Evolutionary conservation across 768 basidiomycete genomes (phyloP).

Genomic region (Leccinum variicolor): DNA sequence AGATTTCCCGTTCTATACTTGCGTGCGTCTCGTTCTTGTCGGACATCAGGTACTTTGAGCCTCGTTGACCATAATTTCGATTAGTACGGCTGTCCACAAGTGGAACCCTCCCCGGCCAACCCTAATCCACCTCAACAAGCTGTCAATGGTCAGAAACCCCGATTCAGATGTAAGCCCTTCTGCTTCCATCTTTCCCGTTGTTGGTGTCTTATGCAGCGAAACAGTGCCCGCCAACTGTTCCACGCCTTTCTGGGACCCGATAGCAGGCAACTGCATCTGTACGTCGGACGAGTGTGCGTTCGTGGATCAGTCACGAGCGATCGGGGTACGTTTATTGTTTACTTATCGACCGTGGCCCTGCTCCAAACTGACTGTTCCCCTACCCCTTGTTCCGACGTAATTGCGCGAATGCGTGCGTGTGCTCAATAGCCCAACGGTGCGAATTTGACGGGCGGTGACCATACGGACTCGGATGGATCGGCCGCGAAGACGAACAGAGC

Average conservation of each 20-base stretch:
- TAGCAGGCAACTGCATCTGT: conserved; percentile 63
- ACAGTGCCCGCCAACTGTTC: conserved; percentile 69
- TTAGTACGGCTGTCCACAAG: conserved; percentile 45
- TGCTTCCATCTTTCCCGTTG: conserved; percentile 1
- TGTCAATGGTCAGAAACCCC: conserved; percentile 34
- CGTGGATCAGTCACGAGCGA: conserved; percentile 57
- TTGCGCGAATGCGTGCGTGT: too few relatives aligned
- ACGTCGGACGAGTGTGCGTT: conserved; percentile 55
- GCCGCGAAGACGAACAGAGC: conserved; percentile 47
- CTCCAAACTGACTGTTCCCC: neutral
- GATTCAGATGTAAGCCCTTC: conserved; percentile 52
- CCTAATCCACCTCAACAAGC: conserved; percentile 65
- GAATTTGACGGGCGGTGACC: conserved; percentile 53
- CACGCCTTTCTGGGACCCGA: conserved; percentile 80
- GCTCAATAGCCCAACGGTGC: conserved; percentile 57
- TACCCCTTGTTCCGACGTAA: neutral
- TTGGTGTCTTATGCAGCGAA: neutral
- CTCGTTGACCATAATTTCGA: neutral
- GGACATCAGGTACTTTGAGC: neutral
- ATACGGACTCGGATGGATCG: conserved; percentile 12
- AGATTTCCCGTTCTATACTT: neutral
- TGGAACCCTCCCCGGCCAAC: conserved; percentile 49
- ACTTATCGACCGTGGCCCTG: neutral
- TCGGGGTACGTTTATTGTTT: conserved; percentile 46
- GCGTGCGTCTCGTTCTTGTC: neutral